Evolutionary conservation across 495 filamentous ascomycete species (phyloP).

Genomic region (Daldinia loculata): DNA sequence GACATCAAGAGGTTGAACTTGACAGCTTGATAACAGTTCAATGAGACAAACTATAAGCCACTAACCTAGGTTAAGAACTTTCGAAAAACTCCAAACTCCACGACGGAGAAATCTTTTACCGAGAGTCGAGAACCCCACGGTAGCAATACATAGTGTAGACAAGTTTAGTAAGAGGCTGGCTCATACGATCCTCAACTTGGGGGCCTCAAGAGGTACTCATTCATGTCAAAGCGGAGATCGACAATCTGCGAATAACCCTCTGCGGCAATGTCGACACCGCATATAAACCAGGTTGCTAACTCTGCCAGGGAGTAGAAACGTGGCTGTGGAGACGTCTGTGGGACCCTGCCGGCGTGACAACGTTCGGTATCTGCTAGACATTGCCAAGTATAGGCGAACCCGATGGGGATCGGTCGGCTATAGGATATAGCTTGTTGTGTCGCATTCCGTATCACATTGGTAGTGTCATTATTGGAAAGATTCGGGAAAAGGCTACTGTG

Average conservation of each 20-base stretch:
- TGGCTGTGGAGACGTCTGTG: neutral
- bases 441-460: neutral
- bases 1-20: too few relatives aligned
- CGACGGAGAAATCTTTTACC: too few relatives aligned
- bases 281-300: neutral
- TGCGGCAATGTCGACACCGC: constrained; percentile 1
- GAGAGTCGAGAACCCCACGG: too few relatives aligned
- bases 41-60: too few relatives aligned
- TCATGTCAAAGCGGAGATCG: neutral
- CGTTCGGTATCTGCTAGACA: constrained; percentile 1
- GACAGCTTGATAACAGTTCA: too few relatives aligned
- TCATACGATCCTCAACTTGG: too few relatives aligned
- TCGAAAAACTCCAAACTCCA: too few relatives aligned
- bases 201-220: too few relatives aligned
- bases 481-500: neutral
- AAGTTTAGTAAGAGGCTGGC: too few relatives aligned
- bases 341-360: neutral
- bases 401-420: neutral
- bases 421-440: neutral
- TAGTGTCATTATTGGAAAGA: neutral
- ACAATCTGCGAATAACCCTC: constrained; percentile 4
- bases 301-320: neutral
- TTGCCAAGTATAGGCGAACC: neutral
- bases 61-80: too few relatives aligned
- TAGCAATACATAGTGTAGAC: too few relatives aligned